phyloP scores from a whole-genome alignment of 768 basidiomycete genomes.

The Suillus brevipes region DNA sequence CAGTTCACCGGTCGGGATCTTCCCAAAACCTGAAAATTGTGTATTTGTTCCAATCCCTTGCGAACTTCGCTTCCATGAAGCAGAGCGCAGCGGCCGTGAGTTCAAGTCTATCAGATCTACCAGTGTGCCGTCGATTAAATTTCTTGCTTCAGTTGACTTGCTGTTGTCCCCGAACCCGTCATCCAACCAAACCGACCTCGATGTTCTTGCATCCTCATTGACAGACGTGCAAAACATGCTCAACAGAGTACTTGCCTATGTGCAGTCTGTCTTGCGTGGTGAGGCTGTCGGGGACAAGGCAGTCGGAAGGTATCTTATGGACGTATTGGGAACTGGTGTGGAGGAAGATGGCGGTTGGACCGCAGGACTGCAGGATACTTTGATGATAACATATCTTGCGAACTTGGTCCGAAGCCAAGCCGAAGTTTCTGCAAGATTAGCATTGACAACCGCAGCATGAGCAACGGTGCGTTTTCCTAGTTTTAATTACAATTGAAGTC shows the following conservation, averaged over 20 bases:
- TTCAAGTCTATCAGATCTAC: slow-evolving; percentile 15
- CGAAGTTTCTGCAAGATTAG: slow-evolving; percentile 86
- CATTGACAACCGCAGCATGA: slow-evolving; percentile 54
- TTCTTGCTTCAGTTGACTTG: slow-evolving; percentile 1
- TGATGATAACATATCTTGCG: slow-evolving; percentile 94
- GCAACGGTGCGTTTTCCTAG: slow-evolving; percentile 26
- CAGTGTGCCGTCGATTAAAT: neutral
- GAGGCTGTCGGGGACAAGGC: slow-evolving; percentile 77
- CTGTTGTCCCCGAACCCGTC: slow-evolving; percentile 29
- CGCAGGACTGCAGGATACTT: slow-evolving; percentile 80
- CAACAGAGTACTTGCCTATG: slow-evolving; percentile 83
- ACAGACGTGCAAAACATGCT: slow-evolving; percentile 72
- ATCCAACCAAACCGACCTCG: slow-evolving; percentile 70
- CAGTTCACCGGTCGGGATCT: slow-evolving; percentile 86
- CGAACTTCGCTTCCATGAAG: slow-evolving; percentile 76
- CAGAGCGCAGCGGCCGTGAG: slow-evolving; percentile 85
- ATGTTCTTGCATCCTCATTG: slow-evolving; percentile 74
- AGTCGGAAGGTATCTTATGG: slow-evolving; percentile 89
- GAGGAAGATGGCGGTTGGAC: slow-evolving; percentile 79
- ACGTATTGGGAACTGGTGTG: slow-evolving; percentile 72
- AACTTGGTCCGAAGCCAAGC: slow-evolving; percentile 93
- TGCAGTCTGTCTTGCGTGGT: slow-evolving; percentile 77
- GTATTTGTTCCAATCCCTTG: slow-evolving; percentile 94
- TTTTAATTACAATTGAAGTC: slow-evolving; percentile 9
- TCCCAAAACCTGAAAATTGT: slow-evolving; percentile 90